These are phyloP conservation scores for Xenoacremonium recifei DNA, from an alignment of 2,329 filamentous ascomycete species.

Conservation along the genomic window DNA sequence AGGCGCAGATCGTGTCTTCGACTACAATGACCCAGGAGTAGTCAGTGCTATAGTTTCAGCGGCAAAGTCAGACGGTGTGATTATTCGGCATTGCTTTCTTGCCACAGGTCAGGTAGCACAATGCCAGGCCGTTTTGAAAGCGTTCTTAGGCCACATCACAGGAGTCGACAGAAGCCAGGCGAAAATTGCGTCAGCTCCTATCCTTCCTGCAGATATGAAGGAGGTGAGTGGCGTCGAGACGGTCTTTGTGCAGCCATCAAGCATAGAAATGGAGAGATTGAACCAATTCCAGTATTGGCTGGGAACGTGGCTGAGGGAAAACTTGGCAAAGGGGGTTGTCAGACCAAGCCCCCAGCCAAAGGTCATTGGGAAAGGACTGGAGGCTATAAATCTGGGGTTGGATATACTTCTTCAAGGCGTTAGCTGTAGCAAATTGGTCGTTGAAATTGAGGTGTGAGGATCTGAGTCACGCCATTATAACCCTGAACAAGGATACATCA, in stretches of 20 bases:
- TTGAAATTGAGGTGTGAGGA: conserved; percentile 34
- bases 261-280: conserved; percentile 31
- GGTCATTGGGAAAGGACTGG: conserved; percentile 36
- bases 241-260: conserved; percentile 37
- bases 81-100: conserved; percentile 41
- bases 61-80: conserved; percentile 34
- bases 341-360: conserved; percentile 37
- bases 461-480: no score
- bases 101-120: conserved; percentile 33
- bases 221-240: conserved; percentile 32
- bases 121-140: conserved; percentile 37
- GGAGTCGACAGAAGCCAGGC: conserved; percentile 4
- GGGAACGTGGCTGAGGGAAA: conserved; percentile 35
- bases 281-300: conserved; percentile 40
- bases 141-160: conserved; percentile 21
- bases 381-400: conserved; percentile 36
- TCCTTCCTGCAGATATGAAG: conserved; percentile 29
- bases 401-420: conserved; percentile 35
- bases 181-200: conserved; percentile 38
- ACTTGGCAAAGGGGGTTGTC: conserved; percentile 29
- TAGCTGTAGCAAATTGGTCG: conserved; percentile 41
- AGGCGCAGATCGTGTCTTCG: conserved; percentile 39
- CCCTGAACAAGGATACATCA: no score
- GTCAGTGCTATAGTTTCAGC: conserved; percentile 33
- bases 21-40: conserved; percentile 34